Percentiles rank a stretch among this genome's conserved stretches.
Evolutionary conservation across 2,329 filamentous ascomycete genomes (phyloP).

Genomic region (Beauveria brongniartii): DNA sequence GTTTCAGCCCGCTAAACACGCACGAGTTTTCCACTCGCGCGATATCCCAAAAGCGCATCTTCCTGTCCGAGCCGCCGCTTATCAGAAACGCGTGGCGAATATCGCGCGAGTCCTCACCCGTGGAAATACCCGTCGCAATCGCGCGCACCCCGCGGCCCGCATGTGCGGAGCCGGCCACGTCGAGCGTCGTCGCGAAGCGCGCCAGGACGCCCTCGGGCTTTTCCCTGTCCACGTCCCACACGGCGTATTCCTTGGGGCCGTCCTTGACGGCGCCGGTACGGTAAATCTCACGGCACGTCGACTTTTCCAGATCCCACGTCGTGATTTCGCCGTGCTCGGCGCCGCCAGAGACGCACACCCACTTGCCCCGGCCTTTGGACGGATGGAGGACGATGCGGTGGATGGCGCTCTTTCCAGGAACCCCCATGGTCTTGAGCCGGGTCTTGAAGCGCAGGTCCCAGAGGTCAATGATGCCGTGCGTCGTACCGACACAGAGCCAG

Average conservation of each 20-base stretch:
- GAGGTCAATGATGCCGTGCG: conserved; percentile 83
- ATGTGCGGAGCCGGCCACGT: conserved; percentile 46
- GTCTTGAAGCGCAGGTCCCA: conserved; percentile 97
- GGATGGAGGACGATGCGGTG: conserved; percentile 75
- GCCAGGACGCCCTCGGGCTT: conserved; percentile 78
- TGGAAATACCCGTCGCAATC: conserved; percentile 65
- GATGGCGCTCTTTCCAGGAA: conserved; percentile 72
- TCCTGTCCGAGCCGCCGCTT: conserved; percentile 82
- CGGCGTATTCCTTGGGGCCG: conserved; percentile 59
- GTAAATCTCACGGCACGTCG: conserved; percentile 81
- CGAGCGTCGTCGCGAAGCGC: conserved; percentile 70
- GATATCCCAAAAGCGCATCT: conserved; percentile 90
- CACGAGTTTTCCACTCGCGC: conserved; percentile 67
- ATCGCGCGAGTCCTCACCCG: conserved; percentile 60
- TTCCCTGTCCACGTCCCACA: conserved; percentile 87
- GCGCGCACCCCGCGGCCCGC: conserved; percentile 64
- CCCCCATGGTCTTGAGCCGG: conserved; percentile 78
- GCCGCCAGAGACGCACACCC: conserved; percentile 83
- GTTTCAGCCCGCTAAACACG: conserved; percentile 69
- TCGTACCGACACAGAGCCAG: conserved; percentile 87
- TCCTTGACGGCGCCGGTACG: conserved; percentile 58
- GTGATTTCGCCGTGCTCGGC: conserved; percentile 83
- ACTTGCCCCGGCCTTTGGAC: conserved; percentile 67
- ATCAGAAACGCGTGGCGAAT: conserved; percentile 76
- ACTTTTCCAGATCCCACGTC: conserved; percentile 91